Evolutionary conservation across 768 basidiomycete genomes (phyloP), one percentile per base, ranked within the genome.

Genomic region (Auricularia cornea): DNA sequence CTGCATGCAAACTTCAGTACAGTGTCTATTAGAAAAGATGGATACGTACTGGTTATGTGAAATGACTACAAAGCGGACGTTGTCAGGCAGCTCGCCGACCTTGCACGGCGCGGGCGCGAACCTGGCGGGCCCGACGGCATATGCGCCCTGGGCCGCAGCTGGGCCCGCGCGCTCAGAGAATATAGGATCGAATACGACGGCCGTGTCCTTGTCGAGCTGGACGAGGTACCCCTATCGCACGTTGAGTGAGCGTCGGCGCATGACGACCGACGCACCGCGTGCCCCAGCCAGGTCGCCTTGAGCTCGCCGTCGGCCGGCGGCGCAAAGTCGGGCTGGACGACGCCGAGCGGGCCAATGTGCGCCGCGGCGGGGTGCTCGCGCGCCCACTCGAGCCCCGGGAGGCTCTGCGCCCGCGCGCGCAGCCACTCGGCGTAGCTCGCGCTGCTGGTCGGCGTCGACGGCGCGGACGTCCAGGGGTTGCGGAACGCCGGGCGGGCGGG

Each of bases 1-100:
- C 79, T 79, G 56, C 35, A 38, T 38, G 8, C 10, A 1, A 38
- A 14, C 1, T 8, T 38, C 1, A 38, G 4, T 38, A n/a, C n/a
- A n/a, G n/a, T n/a, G n/a, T n/a, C n/a, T n/a, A 28, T n/a, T 8
- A 52, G 10, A n/a, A 52, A 23, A 41, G 35, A 41, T 6, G 40
- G 52, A 31, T 31, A 70, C 75, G n/a, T 56, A 80, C 79, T 80
- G 79, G 67, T 80, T 79, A 65, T 80, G 79, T 29, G 73, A 75
- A 56, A 77, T 75, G 2, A 72, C 73, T 26, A 80, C 74, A 54
- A 73, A 75, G 59, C 79, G 74, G 61, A 77, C 67, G 1, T 28
- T 30, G 30, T 72, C 73, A 1, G 79, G 79, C 10, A 80, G 68
- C 3, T 78, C 75, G 20, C 73, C 71, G 5, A 78, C 65, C 10